Conservation (phyloP, 208 protist genomes). For the Trichomonas tenax region DNA sequence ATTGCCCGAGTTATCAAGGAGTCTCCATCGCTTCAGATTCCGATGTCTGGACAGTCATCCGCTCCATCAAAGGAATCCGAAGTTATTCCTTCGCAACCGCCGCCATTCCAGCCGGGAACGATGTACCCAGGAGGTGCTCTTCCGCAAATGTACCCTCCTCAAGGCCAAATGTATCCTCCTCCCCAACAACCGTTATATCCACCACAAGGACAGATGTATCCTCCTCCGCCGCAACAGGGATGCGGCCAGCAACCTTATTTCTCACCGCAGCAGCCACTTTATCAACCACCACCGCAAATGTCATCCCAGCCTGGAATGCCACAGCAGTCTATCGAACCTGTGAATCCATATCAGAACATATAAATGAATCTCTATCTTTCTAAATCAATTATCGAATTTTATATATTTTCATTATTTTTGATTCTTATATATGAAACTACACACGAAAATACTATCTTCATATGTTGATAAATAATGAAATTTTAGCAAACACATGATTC, state of each 20-base stretch:
- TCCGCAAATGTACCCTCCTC: not conserved
- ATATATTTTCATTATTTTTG: too few species aligned
- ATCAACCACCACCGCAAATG: not conserved
- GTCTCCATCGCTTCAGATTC: not conserved
- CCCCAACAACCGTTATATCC: not conserved
- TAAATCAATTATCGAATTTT: too few species aligned
- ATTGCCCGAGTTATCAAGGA: not conserved
- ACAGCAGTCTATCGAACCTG: not conserved
- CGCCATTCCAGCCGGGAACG: not conserved
- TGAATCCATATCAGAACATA: not conserved
- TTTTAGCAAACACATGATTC: too few species aligned
- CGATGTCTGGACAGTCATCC: not conserved
- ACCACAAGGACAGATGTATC: not conserved
- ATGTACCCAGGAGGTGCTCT: not conserved
- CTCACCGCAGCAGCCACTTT: not conserved
- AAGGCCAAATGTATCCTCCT: not conserved
- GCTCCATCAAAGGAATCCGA: not conserved
- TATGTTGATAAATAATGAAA: too few species aligned
- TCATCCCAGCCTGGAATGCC: not conserved
- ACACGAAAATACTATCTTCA: too few species aligned
- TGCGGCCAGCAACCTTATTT: not conserved
- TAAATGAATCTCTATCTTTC: too few species aligned
- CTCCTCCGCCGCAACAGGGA: too few species aligned
- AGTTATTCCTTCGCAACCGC: not conserved
- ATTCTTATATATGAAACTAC: too few species aligned